A percentile compares a stretch with the other conserved stretches of the same genome.
These are phyloP conservation scores for Amanita subjunquillea DNA, from an alignment of 768 basidiomycete species.

Conservation along the genomic window DNA sequence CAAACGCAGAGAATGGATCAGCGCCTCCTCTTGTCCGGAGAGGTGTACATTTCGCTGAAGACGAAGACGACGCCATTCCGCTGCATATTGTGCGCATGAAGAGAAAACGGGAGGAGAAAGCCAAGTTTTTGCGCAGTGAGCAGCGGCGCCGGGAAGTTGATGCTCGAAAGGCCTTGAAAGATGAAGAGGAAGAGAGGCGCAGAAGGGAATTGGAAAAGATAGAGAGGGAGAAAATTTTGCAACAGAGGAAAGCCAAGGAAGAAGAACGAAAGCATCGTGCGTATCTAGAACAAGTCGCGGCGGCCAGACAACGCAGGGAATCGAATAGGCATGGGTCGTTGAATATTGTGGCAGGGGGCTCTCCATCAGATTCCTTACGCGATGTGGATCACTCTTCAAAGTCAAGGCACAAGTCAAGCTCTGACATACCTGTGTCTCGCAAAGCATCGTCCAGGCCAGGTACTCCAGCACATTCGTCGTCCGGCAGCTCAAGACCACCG, in stretches of 20 bases:
- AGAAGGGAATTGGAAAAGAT: slow-evolving; percentile 29
- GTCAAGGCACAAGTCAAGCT: slow-evolving; percentile 27
- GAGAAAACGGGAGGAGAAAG: slow-evolving; percentile 67
- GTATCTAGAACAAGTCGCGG: slow-evolving; percentile 51
- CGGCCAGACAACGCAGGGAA: slow-evolving; percentile 53
- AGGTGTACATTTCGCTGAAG: slow-evolving; percentile 57
- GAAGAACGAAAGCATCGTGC: slow-evolving; percentile 42
- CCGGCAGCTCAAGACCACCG: slow-evolving; percentile 40
- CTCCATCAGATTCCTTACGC: slow-evolving; percentile 27
- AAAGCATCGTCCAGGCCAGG: slow-evolving; percentile 37
- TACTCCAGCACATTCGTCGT: slow-evolving; percentile 32
- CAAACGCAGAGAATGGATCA: slow-evolving; percentile 7
- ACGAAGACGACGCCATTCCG: slow-evolving; percentile 61
- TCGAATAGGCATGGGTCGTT: slow-evolving; percentile 36
- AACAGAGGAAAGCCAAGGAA: slow-evolving; percentile 38
- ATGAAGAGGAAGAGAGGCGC: slow-evolving; percentile 31
- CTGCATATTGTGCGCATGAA: slow-evolving; percentile 62
- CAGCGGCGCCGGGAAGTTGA: slow-evolving; percentile 41
- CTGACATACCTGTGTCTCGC: slow-evolving; percentile 28
- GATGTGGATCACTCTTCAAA: slow-evolving; percentile 30
- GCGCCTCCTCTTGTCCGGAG: slow-evolving; percentile 28
- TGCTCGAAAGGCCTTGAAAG: slow-evolving; percentile 39
- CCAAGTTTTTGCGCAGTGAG: slow-evolving; percentile 51
- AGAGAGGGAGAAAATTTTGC: slow-evolving; percentile 40
- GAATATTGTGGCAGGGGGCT: slow-evolving; percentile 18